These are phyloP conservation scores for Hypoxylon subgilvum DNA, from an alignment of 495 filamentous ascomycete species.

Conservation along the genomic window DNA sequence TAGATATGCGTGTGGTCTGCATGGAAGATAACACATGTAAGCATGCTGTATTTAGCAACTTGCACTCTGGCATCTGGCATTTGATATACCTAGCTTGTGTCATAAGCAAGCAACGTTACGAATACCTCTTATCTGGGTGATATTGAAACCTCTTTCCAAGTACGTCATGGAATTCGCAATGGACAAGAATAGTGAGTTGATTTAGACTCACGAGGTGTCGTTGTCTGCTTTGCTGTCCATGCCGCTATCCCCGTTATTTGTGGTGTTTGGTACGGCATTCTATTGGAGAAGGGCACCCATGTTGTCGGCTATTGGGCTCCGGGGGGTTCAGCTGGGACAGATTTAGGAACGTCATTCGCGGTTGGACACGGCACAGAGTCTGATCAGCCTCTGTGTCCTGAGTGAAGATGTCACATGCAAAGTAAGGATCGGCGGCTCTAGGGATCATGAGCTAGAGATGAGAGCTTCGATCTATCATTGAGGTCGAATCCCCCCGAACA, in stretches of 20 bases:
- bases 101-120: slow-evolving; percentile 20
- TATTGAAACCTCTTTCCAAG: not conserved
- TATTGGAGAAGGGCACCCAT: slow-evolving; percentile 23
- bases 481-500: not conserved
- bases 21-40: not conserved
- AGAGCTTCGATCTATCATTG: not conserved
- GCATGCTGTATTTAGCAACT: not conserved
- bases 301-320: slow-evolving; percentile 22
- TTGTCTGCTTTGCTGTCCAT: slow-evolving; percentile 22
- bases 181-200: slow-evolving; percentile 6
- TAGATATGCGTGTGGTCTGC: slow-evolving; percentile 5
- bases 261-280: slow-evolving; percentile 7
- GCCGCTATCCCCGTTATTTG: slow-evolving; percentile 17
- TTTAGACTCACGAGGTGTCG: slow-evolving; percentile 21
- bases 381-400: not conserved
- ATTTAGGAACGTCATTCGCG: slow-evolving; percentile 17
- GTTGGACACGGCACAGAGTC: slow-evolving; percentile 21
- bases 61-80: not conserved
- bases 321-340: slow-evolving; percentile 1
- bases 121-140: slow-evolving; percentile 15
- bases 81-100: not conserved
- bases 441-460: slow-evolving; percentile 5
- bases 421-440: slow-evolving; percentile 7
- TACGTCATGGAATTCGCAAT: slow-evolving; percentile 20
- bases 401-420: slow-evolving; percentile 15